A percentile compares a stretch with the other conserved stretches of the same genome.
Conservation (phyloP, 2,329 filamentous ascomycete species). For the Aspergillus fumigatus region DNA sequence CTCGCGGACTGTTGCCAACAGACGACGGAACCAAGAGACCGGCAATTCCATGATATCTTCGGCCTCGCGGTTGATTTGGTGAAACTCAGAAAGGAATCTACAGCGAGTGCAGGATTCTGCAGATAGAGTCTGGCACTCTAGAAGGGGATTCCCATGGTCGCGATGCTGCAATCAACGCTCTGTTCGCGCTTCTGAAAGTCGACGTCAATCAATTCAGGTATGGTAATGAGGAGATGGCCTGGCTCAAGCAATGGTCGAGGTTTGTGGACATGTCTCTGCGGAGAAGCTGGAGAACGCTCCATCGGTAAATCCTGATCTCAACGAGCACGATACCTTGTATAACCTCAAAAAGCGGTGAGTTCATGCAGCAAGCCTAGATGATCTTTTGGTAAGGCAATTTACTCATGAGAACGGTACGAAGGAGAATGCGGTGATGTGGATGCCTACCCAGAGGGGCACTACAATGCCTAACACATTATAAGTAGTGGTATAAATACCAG, state of each 20-base stretch:
- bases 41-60: not conserved
- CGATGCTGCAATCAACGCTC: not conserved
- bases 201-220: not conserved
- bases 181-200: not conserved
- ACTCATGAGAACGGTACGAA: not conserved
- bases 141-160: not conserved
- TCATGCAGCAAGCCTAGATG: no score
- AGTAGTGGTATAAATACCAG: no score
- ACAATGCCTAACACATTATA: not conserved
- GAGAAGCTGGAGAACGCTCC: not conserved
- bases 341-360: no score
- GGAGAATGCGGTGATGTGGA: not conserved
- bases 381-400: no score
- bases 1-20: no score
- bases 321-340: not conserved
- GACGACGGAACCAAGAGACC: no score
- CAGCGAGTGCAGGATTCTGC: not conserved
- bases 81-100: not conserved
- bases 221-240: not conserved
- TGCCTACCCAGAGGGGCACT: not conserved
- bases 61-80: not conserved
- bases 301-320: not conserved
- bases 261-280: not conserved
- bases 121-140: not conserved
- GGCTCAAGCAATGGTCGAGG: not conserved